Percentiles rank a stretch among this genome's conserved stretches.
phyloP scores from a whole-genome alignment of 176 grass and related monocot genomes.

The Oryza brachyantha region DNA sequence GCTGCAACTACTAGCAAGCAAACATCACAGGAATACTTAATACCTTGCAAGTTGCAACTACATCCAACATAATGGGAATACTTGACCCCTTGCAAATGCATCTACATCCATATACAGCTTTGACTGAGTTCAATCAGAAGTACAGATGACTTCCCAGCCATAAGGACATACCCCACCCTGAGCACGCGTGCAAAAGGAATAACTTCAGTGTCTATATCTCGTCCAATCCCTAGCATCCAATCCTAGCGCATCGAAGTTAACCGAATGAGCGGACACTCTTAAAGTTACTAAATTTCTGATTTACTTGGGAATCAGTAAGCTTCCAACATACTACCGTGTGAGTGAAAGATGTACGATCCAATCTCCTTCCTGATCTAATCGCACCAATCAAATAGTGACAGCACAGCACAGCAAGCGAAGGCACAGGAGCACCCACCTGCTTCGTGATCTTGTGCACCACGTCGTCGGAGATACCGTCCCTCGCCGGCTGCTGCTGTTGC shows the following conservation, averaged over 20 bases:
- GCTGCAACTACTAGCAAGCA: not conserved
- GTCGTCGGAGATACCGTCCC: conserved; percentile 58
- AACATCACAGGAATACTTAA: not conserved
- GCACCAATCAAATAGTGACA: not conserved
- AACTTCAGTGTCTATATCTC: not conserved
- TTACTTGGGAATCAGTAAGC: not conserved
- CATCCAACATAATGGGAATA: too few species aligned
- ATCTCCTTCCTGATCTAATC: not conserved
- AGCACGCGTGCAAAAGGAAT: not conserved
- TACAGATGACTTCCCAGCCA: not conserved
- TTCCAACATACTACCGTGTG: not conserved
- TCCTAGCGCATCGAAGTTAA: not conserved
- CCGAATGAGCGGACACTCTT: not conserved
- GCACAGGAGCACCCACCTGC: conserved; percentile 45
- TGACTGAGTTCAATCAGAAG: not conserved
- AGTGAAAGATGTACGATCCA: not conserved
- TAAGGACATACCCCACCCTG: not conserved
- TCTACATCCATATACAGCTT: not conserved
- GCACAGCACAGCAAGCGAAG: not conserved
- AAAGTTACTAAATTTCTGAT: not conserved
- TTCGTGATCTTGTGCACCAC: conserved; percentile 82
- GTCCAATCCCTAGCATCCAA: not conserved
- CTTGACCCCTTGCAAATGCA: too few species aligned
- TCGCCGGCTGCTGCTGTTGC: conserved; percentile 25
- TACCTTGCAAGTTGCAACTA: too few species aligned